Conservation (phyloP, 2,329 filamentous ascomycete genomes). For the Colletotrichum euphorbiae region DNA sequence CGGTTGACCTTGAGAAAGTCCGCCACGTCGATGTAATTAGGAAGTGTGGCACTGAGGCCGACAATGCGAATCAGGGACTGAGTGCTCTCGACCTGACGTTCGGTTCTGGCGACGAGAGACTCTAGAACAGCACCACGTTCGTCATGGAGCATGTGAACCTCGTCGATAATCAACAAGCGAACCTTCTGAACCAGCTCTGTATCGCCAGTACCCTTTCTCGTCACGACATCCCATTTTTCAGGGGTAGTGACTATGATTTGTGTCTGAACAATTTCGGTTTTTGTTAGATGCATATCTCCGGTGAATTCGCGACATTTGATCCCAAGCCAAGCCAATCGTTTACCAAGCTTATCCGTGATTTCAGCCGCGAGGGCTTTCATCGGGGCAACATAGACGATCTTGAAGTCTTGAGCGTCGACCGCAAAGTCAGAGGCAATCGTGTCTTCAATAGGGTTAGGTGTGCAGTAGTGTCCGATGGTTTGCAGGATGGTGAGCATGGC, state of each 20-base stretch:
- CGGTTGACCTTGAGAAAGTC: slow-evolving; percentile 98
- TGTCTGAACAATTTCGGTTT: slow-evolving; percentile 93
- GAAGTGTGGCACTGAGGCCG: slow-evolving; percentile 92
- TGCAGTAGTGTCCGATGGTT: slow-evolving; percentile 85
- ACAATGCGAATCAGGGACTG: slow-evolving; percentile 97
- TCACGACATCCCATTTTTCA: slow-evolving; percentile 99
- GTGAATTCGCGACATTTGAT: slow-evolving; percentile 94
- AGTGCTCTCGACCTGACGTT: slow-evolving; percentile 97
- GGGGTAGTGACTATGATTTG: slow-evolving; percentile 99
- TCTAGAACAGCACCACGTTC: slow-evolving; percentile 96
- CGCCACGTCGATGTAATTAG: slow-evolving; percentile 96
- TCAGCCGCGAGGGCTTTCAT: slow-evolving; percentile 99
- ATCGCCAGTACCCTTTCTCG: slow-evolving; percentile 95
- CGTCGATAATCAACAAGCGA: slow-evolving; percentile 94
- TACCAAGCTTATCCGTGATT: slow-evolving; percentile 93
- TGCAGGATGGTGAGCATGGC: slow-evolving; percentile 97
- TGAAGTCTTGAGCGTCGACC: slow-evolving; percentile 90
- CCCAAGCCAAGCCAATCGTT: slow-evolving; percentile 91
- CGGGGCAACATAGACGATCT: slow-evolving; percentile 97
- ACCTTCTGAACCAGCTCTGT: slow-evolving; percentile 99
- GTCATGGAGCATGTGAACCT: slow-evolving; percentile 99
- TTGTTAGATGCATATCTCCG: slow-evolving; percentile 98
- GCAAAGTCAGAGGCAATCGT: slow-evolving; percentile 80
- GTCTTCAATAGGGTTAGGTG: slow-evolving; percentile 82
- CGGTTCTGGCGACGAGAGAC: slow-evolving; percentile 92